Percentiles rank a stretch among this genome's conserved stretches.
Conservation (phyloP, 2,329 filamentous ascomycete species). For the Diplodia intermedia region DNA sequence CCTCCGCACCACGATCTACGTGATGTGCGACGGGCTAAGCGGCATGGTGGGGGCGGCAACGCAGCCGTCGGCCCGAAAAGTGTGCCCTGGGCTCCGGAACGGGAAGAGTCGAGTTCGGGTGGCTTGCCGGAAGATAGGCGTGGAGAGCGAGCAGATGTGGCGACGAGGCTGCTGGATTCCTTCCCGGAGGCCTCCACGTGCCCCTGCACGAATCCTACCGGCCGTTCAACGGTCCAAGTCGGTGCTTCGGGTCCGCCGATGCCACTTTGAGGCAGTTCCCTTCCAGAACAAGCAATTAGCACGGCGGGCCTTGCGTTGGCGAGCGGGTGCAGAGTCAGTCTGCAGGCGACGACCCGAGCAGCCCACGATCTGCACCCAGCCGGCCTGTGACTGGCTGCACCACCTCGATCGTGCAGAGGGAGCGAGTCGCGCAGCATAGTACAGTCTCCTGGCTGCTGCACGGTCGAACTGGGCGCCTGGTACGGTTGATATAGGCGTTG, state of each 20-base stretch:
- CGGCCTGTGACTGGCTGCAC: background rate
- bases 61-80: background rate
- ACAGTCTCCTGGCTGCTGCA: background rate
- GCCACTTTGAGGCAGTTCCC: background rate
- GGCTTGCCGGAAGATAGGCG: background rate
- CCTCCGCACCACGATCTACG: slow-evolving; percentile 15
- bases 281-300: slow-evolving; percentile 1
- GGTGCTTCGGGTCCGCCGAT: background rate
- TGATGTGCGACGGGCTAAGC: slow-evolving; percentile 14
- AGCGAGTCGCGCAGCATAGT: slow-evolving; percentile 8
- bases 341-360: slow-evolving; percentile 3
- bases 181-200: background rate
- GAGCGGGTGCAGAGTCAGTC: slow-evolving; percentile 7
- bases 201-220: background rate
- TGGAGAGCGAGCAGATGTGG: background rate
- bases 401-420: slow-evolving; percentile 1
- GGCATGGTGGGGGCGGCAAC: background rate
- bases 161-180: background rate
- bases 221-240: slow-evolving; percentile 6
- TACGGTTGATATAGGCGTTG: background rate
- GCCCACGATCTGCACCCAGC: background rate
- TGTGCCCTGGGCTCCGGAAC: background rate
- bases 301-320: background rate
- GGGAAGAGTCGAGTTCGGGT: background rate
- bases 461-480: background rate